A percentile compares a stretch with the other conserved stretches of the same genome.
phyloP scores from a whole-genome alignment of 257 asterid species.

The Echites panduratus region DNA sequence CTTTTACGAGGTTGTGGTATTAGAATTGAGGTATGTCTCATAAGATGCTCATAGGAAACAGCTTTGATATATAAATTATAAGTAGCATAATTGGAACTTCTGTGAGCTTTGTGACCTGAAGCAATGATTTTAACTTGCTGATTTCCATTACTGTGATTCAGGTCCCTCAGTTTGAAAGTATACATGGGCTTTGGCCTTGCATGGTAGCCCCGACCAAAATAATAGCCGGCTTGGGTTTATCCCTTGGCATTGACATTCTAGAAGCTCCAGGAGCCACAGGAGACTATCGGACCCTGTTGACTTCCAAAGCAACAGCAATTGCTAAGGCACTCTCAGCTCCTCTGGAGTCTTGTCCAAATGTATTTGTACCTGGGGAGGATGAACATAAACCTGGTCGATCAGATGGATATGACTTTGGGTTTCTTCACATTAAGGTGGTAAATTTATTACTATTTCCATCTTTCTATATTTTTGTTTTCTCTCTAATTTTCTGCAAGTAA shows the following conservation, averaged over 20 bases:
- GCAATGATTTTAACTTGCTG: background rate
- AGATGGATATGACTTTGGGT: conserved; percentile 90
- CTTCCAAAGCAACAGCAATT: conserved; percentile 87
- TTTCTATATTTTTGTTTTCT: background rate
- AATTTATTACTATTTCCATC: conserved; percentile 1
- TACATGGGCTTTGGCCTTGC: conserved; percentile 80
- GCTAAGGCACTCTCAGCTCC: conserved; percentile 86
- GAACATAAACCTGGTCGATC: conserved; percentile 72
- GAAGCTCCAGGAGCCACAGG: conserved; percentile 99
- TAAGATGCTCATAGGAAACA: conserved; percentile 1
- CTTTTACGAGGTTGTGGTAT: conserved; percentile 97
- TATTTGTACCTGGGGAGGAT: conserved; percentile 90
- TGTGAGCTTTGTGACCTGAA: background rate
- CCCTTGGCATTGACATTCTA: conserved; percentile 89
- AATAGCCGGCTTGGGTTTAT: conserved; percentile 93
- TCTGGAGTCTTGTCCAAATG: conserved; percentile 49
- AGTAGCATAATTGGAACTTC: background rate
- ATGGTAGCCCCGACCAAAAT: conserved; percentile 99
- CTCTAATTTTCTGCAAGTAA: background rate
- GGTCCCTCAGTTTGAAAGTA: conserved; percentile 77
- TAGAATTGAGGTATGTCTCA: conserved; percentile 72
- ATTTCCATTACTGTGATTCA: conserved; percentile 21
- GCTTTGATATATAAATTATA: background rate
- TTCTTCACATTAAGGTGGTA: conserved; percentile 90
- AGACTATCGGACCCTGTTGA: conserved; percentile 84